Evolutionary conservation across 1,284 basidiomycete species (phyloP).

Genomic region (Melampsora abietis-canadensis): DNA sequence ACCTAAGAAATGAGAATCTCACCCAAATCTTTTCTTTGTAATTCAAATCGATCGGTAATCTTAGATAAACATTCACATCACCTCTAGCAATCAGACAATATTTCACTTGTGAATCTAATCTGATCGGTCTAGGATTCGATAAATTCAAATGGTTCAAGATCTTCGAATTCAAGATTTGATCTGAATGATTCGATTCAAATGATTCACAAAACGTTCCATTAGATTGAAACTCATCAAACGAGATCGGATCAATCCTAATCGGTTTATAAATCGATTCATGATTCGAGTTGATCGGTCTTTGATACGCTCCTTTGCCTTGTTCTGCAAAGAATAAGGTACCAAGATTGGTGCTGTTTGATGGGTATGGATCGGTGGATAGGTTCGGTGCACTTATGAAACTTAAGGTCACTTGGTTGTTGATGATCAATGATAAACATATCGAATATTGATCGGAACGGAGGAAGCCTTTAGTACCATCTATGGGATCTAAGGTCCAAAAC

Average conservation of each 20-base stretch:
- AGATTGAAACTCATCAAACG: constrained; percentile 41
- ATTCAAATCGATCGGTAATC: constrained; percentile 74
- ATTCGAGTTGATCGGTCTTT: constrained; percentile 58
- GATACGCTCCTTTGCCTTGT: constrained; percentile 71
- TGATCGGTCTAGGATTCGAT: constrained; percentile 70
- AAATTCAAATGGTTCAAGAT: constrained; percentile 66
- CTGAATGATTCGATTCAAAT: constrained; percentile 87
- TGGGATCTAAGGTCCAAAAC: constrained; percentile 85
- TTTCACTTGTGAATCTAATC: constrained; percentile 98
- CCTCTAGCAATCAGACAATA: constrained; percentile 84
- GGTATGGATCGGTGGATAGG: constrained; percentile 57
- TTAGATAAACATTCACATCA: constrained; percentile 82
- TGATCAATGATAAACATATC: constrained; percentile 86
- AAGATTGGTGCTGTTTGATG: constrained; percentile 61
- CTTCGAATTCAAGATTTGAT: constrained; percentile 69
- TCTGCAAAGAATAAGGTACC: constrained; percentile 82
- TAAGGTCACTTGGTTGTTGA: constrained; percentile 76
- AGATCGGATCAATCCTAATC: constrained; percentile 13
- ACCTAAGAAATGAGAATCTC: constrained; percentile 45
- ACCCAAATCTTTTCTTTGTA: constrained; percentile 91
- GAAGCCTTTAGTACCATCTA: constrained; percentile 93
- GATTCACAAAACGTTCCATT: constrained; percentile 79
- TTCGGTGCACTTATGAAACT: constrained; percentile 96
- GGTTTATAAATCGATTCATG: constrained; percentile 44
- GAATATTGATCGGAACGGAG: constrained; percentile 94